Evolutionary conservation across 768 basidiomycete species (phyloP).

Genomic region (Lepiota venenata): DNA sequence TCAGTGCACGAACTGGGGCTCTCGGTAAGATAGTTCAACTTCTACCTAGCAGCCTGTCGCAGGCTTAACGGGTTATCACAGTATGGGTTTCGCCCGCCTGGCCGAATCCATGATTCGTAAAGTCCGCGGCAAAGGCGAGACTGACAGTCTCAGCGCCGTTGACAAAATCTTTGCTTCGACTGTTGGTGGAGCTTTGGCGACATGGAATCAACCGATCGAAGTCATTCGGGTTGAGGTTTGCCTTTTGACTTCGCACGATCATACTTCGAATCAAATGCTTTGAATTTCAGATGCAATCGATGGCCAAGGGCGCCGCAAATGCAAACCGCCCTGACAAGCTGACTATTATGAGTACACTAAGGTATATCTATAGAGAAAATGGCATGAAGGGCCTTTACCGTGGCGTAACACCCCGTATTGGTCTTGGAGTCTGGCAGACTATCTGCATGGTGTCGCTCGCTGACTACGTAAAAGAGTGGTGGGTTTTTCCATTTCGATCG

Average conservation of each 20-base stretch:
- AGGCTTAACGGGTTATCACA: constrained; percentile 25
- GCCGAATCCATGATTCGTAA: constrained; percentile 80
- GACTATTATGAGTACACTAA: constrained; percentile 87
- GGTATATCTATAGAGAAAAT: constrained; percentile 95
- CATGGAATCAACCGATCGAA: constrained; percentile 99
- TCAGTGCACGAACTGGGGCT: constrained; percentile 93
- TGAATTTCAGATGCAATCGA: constrained; percentile 89
- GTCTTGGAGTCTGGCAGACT: constrained; percentile 94
- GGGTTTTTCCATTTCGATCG: constrained; percentile 16
- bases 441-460: constrained; percentile 99
- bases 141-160: constrained; percentile 64
- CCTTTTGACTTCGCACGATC: constrained; percentile 1
- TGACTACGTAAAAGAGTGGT: constrained; percentile 92
- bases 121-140: constrained; percentile 73
- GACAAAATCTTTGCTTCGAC: constrained; percentile 91
- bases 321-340: constrained; percentile 87
- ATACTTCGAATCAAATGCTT: constrained; percentile 1
- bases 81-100: constrained; percentile 95
- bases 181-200: constrained; percentile 91
- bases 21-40: constrained; percentile 50
- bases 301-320: constrained; percentile 78
- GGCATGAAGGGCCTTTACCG: constrained; percentile 96
- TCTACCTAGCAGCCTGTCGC: neutral
- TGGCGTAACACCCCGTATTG: constrained; percentile 96
- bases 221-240: constrained; percentile 92